These are phyloP conservation scores for Cladosporium cucumerinum DNA, from an alignment of 2,329 filamentous ascomycete species.

Conservation along the genomic window DNA sequence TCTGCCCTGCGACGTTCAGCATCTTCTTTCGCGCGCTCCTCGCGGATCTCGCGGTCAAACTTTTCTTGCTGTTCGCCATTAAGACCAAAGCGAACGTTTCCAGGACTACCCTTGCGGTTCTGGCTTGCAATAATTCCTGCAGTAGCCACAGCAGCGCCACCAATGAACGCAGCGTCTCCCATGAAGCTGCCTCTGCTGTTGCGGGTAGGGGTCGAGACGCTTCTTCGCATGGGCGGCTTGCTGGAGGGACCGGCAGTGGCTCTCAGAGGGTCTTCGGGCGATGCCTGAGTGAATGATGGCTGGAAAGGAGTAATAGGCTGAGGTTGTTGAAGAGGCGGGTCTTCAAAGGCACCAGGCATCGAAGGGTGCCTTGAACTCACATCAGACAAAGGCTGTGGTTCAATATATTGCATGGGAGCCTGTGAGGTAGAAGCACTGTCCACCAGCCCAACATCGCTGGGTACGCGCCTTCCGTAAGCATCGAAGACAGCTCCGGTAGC, in stretches of 20 bases:
- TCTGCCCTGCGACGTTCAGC: slow-evolving; percentile 32
- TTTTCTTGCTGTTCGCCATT: slow-evolving; percentile 55
- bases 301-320: slow-evolving; percentile 70
- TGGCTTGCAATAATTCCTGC: slow-evolving; percentile 34
- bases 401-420: slow-evolving; percentile 61
- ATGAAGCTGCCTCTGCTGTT: slow-evolving; percentile 26
- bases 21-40: slow-evolving; percentile 26
- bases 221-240: slow-evolving; percentile 40
- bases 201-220: slow-evolving; percentile 32
- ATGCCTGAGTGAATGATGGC: slow-evolving; percentile 29
- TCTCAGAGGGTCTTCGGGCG: slow-evolving; percentile 14
- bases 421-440: slow-evolving; percentile 47
- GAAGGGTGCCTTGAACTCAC: slow-evolving; percentile 46
- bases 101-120: slow-evolving; percentile 32
- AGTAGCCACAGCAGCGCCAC: slow-evolving; percentile 39
- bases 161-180: slow-evolving; percentile 43
- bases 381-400: slow-evolving; percentile 65
- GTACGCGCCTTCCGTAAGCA: slow-evolving; percentile 37
- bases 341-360: slow-evolving; percentile 39
- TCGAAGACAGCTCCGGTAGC: slow-evolving; percentile 43
- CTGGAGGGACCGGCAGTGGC: background rate
- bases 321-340: slow-evolving; percentile 76
- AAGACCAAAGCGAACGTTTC: slow-evolving; percentile 56
- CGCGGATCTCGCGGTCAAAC: slow-evolving; percentile 37
- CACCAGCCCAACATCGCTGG: slow-evolving; percentile 1